Evolutionary conservation across 768 basidiomycete species (phyloP), one percentile per base, ranked within the genome.

Genomic region (Mycena belliarum): DNA sequence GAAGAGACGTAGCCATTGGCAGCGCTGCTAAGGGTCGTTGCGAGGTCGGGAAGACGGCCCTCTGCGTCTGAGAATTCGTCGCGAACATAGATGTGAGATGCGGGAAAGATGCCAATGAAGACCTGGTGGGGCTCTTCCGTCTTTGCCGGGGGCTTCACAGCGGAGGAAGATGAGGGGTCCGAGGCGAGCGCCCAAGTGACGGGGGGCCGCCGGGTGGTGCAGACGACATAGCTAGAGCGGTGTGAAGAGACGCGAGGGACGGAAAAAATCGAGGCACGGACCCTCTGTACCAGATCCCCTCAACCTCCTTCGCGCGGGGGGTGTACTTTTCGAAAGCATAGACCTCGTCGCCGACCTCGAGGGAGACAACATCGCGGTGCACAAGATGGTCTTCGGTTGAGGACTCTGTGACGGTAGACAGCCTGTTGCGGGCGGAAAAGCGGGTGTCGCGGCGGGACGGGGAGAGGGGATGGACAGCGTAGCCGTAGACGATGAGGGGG

Each of bases 281-380:
- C 91, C 96, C 96, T 76, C 96, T 80, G 73, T 93, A 98, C 96
- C 96, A 98, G 16, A 86, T 72, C 20, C 87, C 88, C 53, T 91
- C 89, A 14, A 83, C 84, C 51, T 91, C 90, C 67, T 88, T 90
- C 55, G 76, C 80, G 49, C 77, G 77, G 12, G 89, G 87, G 0
- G 80, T 86, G 71, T 94, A 95, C 69, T 88, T 88, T 76, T 98
- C 96, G 67, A 98, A 98, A 18, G 95, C 94, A 73, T 98, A 98
- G 32, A 98, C 87, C 69, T 98, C 95, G 72, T 97, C 95, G 45
- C 96, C 96, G 26, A 98, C 89, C 65, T 97, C 95, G 54, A 98
- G 82, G 7, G 88, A 82, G 32, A 93, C 92, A 23, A 92, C 87
- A 60, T 92, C 90, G 52, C 84, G 79, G 74, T 87, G 81, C 0